These are phyloP conservation scores for Melaleuca alternifolia DNA, from an alignment of 345 rosid species.

Conservation along the genomic window DNA sequence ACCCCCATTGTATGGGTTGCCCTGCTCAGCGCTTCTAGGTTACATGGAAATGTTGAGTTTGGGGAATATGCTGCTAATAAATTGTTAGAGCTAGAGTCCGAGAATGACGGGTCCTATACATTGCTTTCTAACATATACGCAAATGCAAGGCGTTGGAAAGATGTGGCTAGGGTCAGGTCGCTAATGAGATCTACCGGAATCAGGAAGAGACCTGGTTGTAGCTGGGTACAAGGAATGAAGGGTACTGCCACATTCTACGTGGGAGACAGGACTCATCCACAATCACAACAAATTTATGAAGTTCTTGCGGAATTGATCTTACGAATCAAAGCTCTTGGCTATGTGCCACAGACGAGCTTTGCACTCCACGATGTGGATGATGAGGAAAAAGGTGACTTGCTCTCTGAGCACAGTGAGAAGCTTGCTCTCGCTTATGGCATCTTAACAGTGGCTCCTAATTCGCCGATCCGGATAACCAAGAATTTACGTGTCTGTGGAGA, in stretches of 20 bases:
- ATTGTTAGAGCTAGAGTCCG: conserved; percentile 36
- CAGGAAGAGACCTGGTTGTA: conserved; percentile 78
- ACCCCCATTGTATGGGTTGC: conserved; percentile 66
- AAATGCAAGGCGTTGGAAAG: conserved; percentile 74
- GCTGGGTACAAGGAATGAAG: conserved; percentile 77
- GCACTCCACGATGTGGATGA: conserved; percentile 89
- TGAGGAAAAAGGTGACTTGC: conserved; percentile 78
- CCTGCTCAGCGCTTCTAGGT: conserved; percentile 66
- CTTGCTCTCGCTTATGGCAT: conserved; percentile 76
- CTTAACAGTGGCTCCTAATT: conserved; percentile 43
- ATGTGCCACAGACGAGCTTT: conserved; percentile 68
- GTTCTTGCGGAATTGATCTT: conserved; percentile 44
- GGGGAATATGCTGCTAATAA: conserved; percentile 62
- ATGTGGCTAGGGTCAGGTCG: conserved; percentile 62
- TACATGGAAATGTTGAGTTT: conserved; percentile 62
- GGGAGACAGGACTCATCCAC: conserved; percentile 65
- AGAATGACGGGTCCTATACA: conserved; percentile 68
- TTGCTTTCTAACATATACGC: conserved; percentile 79
- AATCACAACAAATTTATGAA: conserved; percentile 34
- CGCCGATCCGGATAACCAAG: conserved; percentile 63
- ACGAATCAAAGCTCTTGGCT: conserved; percentile 62
- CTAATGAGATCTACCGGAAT: conserved; percentile 58
- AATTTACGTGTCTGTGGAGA: conserved; percentile 78
- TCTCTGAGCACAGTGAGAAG: conserved; percentile 77
- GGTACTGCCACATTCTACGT: conserved; percentile 69